Evolutionary conservation across 2,329 filamentous ascomycete species (phyloP), one percentile per base, ranked within the genome.

Genomic region (Penicillium griseofulvum): DNA sequence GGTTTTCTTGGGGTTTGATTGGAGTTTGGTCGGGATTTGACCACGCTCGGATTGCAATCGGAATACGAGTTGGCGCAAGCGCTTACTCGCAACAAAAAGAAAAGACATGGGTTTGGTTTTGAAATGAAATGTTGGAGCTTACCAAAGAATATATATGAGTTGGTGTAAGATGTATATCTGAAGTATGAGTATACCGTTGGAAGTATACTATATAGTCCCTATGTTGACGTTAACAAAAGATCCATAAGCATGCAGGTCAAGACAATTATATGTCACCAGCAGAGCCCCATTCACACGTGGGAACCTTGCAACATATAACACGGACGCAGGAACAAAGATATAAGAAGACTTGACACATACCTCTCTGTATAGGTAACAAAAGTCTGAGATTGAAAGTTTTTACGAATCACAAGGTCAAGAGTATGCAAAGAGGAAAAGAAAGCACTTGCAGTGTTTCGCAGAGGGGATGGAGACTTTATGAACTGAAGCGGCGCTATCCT

Each of bases 391-490:
- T 28, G 26, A 46, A 48, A 51, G 49, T 50, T 52, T 55, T 52
- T 56, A 42, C 52, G 52, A 62, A 65, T 65, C 59, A 62, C 34
- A 44, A 49, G 46, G 34, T 57, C 36, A 22, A 52, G 41, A 57
- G 47, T 54, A 64, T 59, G 58, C 24, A 22, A 62, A 63, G 54
- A 52, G 57, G 55, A 56, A 57, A 51, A 54, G 44, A 59, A 58
- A 65, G 57, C 62, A 65, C 62, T 65, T 63, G 62, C 65, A 65
- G n/a, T 57, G 47, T 39, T 53, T 53, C 49, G 54, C 46, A 60
- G 56, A 66, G 67, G 65, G 64, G 17, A 63, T 55, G 59, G 56
- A 65, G 61, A 59, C 67, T 73, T 72, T 73, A 73, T 70, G 68
- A 66, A 67, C 63, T 58, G 60, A 58, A 60, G 61, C 65, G 66